These are phyloP conservation scores for Beauveria australis DNA, from an alignment of 2,329 filamentous ascomycete species.

Conservation along the genomic window DNA sequence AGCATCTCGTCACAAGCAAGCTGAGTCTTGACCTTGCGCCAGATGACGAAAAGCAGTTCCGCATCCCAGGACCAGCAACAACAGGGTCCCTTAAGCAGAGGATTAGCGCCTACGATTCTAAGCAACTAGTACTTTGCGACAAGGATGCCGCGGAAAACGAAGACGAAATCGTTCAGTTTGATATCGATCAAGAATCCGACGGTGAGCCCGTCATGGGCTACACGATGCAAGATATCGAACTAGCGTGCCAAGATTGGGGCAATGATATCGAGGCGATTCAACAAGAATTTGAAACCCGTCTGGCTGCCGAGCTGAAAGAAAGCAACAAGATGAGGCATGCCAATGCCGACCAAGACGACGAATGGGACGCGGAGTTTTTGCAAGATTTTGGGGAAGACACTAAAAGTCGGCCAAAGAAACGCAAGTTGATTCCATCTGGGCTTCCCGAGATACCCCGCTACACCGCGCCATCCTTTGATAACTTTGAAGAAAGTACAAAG, in stretches of 20 bases:
- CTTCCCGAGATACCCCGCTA: slow-evolving; percentile 51
- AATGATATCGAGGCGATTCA: slow-evolving; percentile 47
- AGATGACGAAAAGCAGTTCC: slow-evolving; percentile 82
- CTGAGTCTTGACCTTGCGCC: slow-evolving; percentile 76
- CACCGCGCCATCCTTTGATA: slow-evolving; percentile 65
- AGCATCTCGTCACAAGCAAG: slow-evolving; percentile 77
- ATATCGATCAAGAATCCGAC: slow-evolving; percentile 44
- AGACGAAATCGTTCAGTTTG: slow-evolving; percentile 31
- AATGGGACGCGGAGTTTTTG: slow-evolving; percentile 56
- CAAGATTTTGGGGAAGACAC: slow-evolving; percentile 38
- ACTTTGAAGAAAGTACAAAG: slow-evolving; percentile 67
- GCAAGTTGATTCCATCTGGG: slow-evolving; percentile 52
- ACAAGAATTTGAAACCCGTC: slow-evolving; percentile 24
- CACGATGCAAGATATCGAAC: slow-evolving; percentile 70
- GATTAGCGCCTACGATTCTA: slow-evolving; percentile 41
- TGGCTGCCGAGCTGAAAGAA: slow-evolving; percentile 24
- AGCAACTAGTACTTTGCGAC: slow-evolving; percentile 38
- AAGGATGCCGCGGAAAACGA: slow-evolving; percentile 30
- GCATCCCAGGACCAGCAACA: slow-evolving; percentile 55
- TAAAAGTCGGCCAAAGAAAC: slow-evolving; percentile 55
- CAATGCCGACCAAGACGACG: slow-evolving; percentile 42
- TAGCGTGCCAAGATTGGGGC: slow-evolving; percentile 84
- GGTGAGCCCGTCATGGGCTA: slow-evolving; percentile 65
- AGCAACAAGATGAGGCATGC: slow-evolving; percentile 24
- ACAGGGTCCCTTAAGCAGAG: slow-evolving; percentile 46